Evolutionary conservation across 208 protist genomes (phyloP).

Genomic region (Leishmania martiniquensis): DNA sequence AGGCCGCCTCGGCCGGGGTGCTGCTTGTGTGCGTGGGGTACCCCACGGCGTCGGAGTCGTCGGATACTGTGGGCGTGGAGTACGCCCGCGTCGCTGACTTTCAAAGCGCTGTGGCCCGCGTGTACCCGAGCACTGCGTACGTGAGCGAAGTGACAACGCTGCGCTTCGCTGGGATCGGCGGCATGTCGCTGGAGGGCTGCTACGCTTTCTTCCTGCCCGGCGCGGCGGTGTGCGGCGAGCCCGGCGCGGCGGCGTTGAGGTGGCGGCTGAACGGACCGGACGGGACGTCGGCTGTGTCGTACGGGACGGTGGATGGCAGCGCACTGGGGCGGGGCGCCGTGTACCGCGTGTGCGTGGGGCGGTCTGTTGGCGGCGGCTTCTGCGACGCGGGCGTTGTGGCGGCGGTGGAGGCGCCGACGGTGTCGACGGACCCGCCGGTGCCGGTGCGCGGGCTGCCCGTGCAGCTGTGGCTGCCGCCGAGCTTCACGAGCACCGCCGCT

Average conservation of each 20-base stretch:
- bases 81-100: slow-evolving; percentile 36
- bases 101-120: slow-evolving; percentile 23
- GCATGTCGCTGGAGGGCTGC: background rate
- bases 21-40: slow-evolving; percentile 54
- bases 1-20: slow-evolving; percentile 8
- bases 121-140: slow-evolving; percentile 26
- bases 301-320: background rate
- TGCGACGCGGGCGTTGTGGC: slow-evolving; percentile 3
- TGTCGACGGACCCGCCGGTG: slow-evolving; percentile 7
- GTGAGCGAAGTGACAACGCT: slow-evolving; percentile 18
- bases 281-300: slow-evolving; percentile 3
- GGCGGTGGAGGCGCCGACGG: background rate
- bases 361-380: background rate
- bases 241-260: background rate
- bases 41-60: slow-evolving; percentile 21
- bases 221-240: background rate
- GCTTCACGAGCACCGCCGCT: slow-evolving; percentile 4
- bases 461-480: slow-evolving; percentile 8
- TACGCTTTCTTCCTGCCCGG: background rate
- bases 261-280: background rate
- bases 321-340: background rate
- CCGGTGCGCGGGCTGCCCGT: slow-evolving; percentile 13
- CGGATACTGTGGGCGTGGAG: slow-evolving; percentile 9
- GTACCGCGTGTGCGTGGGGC: slow-evolving; percentile 9
- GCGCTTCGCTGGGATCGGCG: background rate